Percentiles rank a stretch among this genome's conserved stretches.
These are phyloP conservation scores for Epichloe amarillans DNA, from an alignment of 2,329 filamentous ascomycete species.

Conservation along the genomic window DNA sequence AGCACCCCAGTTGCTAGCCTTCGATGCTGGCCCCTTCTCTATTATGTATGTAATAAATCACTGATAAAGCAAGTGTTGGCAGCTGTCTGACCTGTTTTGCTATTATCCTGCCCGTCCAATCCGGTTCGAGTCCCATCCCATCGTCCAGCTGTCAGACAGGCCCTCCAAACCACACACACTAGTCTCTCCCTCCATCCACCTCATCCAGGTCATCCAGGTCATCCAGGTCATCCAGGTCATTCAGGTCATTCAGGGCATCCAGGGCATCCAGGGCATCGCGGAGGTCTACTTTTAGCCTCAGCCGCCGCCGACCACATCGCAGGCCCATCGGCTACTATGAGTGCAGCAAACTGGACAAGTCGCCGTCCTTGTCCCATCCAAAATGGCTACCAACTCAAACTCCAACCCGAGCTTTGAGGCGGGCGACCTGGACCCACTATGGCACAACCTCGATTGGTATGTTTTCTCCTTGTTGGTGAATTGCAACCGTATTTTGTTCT, in stretches of 20 bases:
- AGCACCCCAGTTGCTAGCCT: too few species aligned
- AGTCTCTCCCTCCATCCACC: neutral
- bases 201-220: too few species aligned
- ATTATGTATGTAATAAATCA: too few species aligned
- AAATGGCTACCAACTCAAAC: conserved; percentile 16
- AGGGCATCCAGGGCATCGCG: neutral
- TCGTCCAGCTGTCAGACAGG: too few species aligned
- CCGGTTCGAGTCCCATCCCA: too few species aligned
- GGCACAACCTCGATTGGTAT: conserved; percentile 67
- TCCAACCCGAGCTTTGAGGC: conserved; percentile 10
- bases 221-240: neutral
- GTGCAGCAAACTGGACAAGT: conserved; percentile 12
- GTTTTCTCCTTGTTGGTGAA: conserved; percentile 16
- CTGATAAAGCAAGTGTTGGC: too few species aligned
- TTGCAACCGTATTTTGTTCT: neutral
- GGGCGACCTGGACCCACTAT: conserved; percentile 43
- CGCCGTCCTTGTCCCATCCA: conserved; percentile 11
- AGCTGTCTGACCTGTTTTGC: too few species aligned
- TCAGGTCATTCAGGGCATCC: neutral
- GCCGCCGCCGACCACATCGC: neutral
- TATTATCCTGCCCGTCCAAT: too few species aligned
- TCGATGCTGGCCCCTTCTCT: too few species aligned
- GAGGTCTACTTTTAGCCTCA: neutral
- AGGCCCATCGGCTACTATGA: conserved; percentile 5
- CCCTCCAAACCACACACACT: neutral